A percentile compares a stretch with the other conserved stretches of the same genome.
phyloP scores from a whole-genome alignment of 495 filamentous ascomycete species.

The Tuber borchii region DNA sequence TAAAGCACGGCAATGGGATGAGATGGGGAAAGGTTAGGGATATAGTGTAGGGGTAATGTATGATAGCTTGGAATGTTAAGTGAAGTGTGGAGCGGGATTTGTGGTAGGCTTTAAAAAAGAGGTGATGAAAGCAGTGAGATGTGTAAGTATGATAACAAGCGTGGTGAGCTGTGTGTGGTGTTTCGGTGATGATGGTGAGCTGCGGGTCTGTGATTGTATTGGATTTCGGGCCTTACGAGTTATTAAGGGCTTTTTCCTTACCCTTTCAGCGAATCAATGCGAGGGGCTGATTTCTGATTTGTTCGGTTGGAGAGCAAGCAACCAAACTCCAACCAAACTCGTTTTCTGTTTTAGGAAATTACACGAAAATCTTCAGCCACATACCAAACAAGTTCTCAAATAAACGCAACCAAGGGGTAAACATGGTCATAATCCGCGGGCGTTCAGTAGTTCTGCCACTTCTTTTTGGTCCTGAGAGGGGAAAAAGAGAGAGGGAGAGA shows the following conservation, averaged over 20 bases:
- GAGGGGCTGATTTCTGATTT: background rate
- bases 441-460: background rate
- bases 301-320: background rate
- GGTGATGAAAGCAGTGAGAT: background rate
- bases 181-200: background rate
- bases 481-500: background rate
- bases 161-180: conserved; percentile 2
- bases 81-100: background rate
- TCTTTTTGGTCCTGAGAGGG: background rate
- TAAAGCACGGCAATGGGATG: background rate
- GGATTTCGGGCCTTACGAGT: background rate
- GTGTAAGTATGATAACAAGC: background rate
- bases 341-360: background rate
- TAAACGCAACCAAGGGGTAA: background rate
- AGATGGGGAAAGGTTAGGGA: background rate
- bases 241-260: background rate
- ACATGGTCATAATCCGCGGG: background rate
- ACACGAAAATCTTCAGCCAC: background rate
- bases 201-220: background rate
- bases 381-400: background rate
- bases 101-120: background rate
- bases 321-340: no score
- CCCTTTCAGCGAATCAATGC: background rate
- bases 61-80: background rate
- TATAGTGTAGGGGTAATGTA: background rate